Evolutionary conservation across 2,329 filamentous ascomycete species (phyloP).

Genomic region (Trichoderma guizhouense): DNA sequence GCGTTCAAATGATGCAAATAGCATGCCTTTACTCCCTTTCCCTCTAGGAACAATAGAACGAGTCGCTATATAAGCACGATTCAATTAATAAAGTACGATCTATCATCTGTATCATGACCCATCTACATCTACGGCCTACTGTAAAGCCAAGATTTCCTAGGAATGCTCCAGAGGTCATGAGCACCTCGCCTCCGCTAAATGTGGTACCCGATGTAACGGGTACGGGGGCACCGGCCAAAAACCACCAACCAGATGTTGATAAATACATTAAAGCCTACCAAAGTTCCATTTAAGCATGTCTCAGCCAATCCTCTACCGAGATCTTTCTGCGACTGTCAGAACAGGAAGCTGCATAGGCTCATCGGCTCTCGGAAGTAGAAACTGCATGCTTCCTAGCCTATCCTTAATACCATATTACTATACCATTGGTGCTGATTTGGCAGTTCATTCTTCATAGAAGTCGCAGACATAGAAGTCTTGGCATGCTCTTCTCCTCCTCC

Average conservation of each 20-base stretch:
- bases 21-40: not conserved
- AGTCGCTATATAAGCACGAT: not conserved
- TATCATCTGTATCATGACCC: not conserved
- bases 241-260: not conserved
- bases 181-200: not conserved
- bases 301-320: not conserved
- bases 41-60: not conserved
- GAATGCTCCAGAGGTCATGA: not conserved
- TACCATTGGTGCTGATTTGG: not conserved
- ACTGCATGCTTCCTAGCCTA: not conserved
- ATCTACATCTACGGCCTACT: not conserved
- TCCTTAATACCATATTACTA: not conserved
- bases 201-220: conserved; percentile 3
- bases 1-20: not conserved
- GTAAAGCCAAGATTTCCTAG: not conserved
- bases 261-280: not conserved
- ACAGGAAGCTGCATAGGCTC: not conserved
- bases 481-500: not conserved
- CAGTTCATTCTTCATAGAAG: not conserved
- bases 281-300: conserved; percentile 15
- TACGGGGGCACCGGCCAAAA: not conserved
- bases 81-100: not conserved
- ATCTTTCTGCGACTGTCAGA: not conserved
- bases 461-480: not conserved
- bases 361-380: not conserved